Evolutionary conservation across 306 rosid genomes (phyloP), one percentile per base, ranked within the genome.

Genomic region (Carpinus fangiana): DNA sequence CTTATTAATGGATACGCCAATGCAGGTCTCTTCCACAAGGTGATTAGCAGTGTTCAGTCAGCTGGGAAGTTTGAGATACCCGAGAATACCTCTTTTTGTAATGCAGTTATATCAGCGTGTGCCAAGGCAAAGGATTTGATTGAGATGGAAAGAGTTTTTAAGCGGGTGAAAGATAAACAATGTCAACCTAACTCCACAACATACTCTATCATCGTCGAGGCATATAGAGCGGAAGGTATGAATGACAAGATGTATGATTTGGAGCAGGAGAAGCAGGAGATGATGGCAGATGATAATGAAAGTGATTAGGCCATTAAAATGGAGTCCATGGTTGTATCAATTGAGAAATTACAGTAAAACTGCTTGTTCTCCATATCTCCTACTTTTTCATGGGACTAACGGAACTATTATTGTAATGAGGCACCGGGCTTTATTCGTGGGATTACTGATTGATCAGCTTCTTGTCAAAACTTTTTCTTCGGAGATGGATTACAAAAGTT

Each of bases 11-110:
- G 99, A 48, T 96, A 88, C 83, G 94, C 99, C 59, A 93, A 89
- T 76, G 99, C 96, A n/a, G 96, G 97, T 77, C 94, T 90, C 80
- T 96, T 96, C 85, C 97, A 96, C 79, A 93, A 93, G 88, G 99
- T 91, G 68, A 87, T 93, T 59, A 79, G 92, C 86, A 80, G 84
- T 10, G 96, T 93, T 77, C 88, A 85, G 74, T 81, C 93, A 86
- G 99, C 99, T 45, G 95, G 86, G 38, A 93, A 82, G 84, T 83
- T 84, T 77, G 98, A 93, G 91, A 83, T 90, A 82, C 93, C 97
- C 0, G 94, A 91, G 86, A 93, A 91, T 81, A 87, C 83, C 53
- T 66, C 87, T 54, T 96, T 96, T 78, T 91, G 86, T 61, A 96
- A 93, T 43, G 83, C 91, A 10, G 90, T 96, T 45, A 89, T 96